Evolutionary conservation across 2,329 filamentous ascomycete species (phyloP), one percentile per base, ranked within the genome.

Genomic region (Davidsoniella neocaledoniae): DNA sequence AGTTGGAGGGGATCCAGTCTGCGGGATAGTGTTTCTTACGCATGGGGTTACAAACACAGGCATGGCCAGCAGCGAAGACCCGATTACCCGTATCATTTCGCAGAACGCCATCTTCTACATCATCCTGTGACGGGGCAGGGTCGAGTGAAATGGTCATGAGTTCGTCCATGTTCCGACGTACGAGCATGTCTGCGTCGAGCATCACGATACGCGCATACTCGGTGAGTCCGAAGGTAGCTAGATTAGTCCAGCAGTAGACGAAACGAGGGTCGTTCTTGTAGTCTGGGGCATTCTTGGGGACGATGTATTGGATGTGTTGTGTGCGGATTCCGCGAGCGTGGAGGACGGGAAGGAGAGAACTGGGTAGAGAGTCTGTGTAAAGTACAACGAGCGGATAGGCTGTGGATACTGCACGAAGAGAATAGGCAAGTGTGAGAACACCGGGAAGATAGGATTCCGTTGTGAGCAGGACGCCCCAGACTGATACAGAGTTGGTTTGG

Each of bases 211-310:
- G 76, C 23, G 80, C 72, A 66, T 88, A 94, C 61, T 88, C 78
- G 16, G 72, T 72, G 29, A 94, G 70, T 19, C 76, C 79, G 62
- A 93, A 94, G 5, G 83, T 78, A 14, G 80, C 76, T 25, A 94
- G 75, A 66, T 94, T 94, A 64, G 74, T 84, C 86, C 86, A 94
- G 71, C 82, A 87, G 64, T 93, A 85, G 65, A 86, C 81, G 71
- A 94, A 94, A 57, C 87, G 80, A 46, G 81, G 79, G 63, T 94
- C 86, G 54, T 83, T 75, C 58, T 69, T 73, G 68, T 79, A 93
- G 65, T 84, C 79, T 55, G 65, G 67, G 54, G 78, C 79, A 33
- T 70, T 64, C 2, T 73, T 72, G 1, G 86, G 85, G 9, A 83
- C 68, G 38, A 94, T 73, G 63, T 84, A 83, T 45, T 79, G 74